Evolutionary conservation across 2,329 filamentous ascomycete genomes (phyloP).

Genomic region (Chaetomium sp.): DNA sequence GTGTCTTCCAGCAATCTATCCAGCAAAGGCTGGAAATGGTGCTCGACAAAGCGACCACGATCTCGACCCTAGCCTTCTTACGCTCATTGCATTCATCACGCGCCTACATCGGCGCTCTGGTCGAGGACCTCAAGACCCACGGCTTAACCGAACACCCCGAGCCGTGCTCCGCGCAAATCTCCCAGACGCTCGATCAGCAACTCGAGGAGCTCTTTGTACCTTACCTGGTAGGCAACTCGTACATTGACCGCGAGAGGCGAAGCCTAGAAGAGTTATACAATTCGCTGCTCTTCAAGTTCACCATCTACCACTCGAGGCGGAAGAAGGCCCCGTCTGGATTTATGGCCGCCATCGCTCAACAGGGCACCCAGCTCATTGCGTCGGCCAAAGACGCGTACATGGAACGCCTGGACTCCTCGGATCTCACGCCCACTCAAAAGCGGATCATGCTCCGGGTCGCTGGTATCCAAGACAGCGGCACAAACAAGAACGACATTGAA

Average conservation of each 20-base stretch:
- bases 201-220: conserved; percentile 72
- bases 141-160: conserved; percentile 94
- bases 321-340: conserved; percentile 89
- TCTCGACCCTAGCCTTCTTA: conserved; percentile 87
- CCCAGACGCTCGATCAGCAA: conserved; percentile 66
- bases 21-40: conserved; percentile 95
- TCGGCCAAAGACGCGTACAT: conserved; percentile 89
- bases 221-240: conserved; percentile 61
- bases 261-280: conserved; percentile 78
- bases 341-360: conserved; percentile 84
- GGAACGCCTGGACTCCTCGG: conserved; percentile 79
- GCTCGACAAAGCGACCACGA: conserved; percentile 83
- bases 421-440: conserved; percentile 82
- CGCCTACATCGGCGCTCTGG: conserved; percentile 76
- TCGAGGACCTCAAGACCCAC: conserved; percentile 91
- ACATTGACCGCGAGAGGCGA: conserved; percentile 62
- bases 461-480: conserved; percentile 68
- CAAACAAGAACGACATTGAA: conserved; percentile 78
- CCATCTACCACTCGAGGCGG: conserved; percentile 81
- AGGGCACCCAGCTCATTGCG: conserved; percentile 80
- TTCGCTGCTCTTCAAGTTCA: conserved; percentile 91
- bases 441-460: conserved; percentile 85
- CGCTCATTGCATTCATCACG: conserved; percentile 85
- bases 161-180: conserved; percentile 77
- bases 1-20: conserved; percentile 96